These are phyloP conservation scores for Vitrella brassicaformis DNA, from an alignment of 73 alveolate species.

Conservation along the genomic window DNA sequence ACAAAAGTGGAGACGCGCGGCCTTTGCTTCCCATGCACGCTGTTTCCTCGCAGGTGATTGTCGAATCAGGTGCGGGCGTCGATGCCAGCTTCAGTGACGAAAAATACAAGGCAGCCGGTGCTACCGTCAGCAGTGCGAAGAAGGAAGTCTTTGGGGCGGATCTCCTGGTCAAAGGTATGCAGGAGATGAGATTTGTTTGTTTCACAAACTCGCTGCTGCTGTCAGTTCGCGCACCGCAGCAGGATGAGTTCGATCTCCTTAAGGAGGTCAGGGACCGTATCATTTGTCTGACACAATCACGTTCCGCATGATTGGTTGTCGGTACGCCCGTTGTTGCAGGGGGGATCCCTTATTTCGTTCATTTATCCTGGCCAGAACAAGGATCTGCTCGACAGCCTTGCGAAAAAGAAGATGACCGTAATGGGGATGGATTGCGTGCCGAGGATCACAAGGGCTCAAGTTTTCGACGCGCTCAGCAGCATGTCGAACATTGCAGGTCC, in stretches of 20 bases:
- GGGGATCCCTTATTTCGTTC: slow-evolving; percentile 15
- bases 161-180: slow-evolving; percentile 12
- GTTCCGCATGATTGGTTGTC: too few relatives aligned
- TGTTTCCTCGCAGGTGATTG: slow-evolving; percentile 13
- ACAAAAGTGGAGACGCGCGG: too few relatives aligned
- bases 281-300: too few relatives aligned
- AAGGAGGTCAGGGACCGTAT: too few relatives aligned
- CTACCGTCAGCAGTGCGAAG: slow-evolving; percentile 18
- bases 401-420: slow-evolving; percentile 28
- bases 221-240: too few relatives aligned
- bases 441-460: slow-evolving; percentile 44
- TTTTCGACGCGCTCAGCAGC: slow-evolving; percentile 31
- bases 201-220: too few relatives aligned
- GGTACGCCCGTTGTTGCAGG: too few relatives aligned
- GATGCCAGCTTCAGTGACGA: slow-evolving; percentile 33
- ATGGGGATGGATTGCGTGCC: slow-evolving; percentile 51
- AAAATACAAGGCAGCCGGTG: slow-evolving; percentile 32
- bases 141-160: slow-evolving; percentile 26
- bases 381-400: slow-evolving; percentile 17
- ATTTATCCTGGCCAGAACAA: slow-evolving; percentile 44
- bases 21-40: too few relatives aligned
- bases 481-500: slow-evolving; percentile 35
- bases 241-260: slow-evolving; percentile 3
- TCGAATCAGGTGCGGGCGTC: slow-evolving; percentile 39
- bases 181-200: neutral